Base-by-base conservation (phyloP, 108 stramenopile genomes). In the Stephanodiscus triporus region DNA sequence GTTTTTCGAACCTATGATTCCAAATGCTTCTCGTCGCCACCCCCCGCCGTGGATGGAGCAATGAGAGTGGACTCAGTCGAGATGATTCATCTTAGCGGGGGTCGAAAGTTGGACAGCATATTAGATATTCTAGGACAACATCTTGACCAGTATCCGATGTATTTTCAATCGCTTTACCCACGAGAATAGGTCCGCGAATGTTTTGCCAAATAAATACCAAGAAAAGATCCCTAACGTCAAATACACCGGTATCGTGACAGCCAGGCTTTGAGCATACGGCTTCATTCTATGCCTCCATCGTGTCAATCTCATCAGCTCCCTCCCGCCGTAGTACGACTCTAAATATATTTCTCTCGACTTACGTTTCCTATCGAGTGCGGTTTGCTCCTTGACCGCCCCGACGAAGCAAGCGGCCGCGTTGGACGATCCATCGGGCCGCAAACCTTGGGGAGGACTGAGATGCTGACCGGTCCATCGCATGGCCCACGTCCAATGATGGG, bases 401-500 rank as follows among this genome's bases (percentile, higher is more conserved):
- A 70, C 78, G 63, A 75, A 80, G 34, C 67, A 75, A 47, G 63
- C 9, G 8, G 78, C 78, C 6, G 67, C 67, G 16, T 68, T 43
- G 14, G 50, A 1, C 22, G 38, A 70, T 51, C 78, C 78, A 54
- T 80, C 78, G 14, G 61, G 60, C 27, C 69, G 53, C 14, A 62
- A 61, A 43, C 76, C 76, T 50, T 77, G 76, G 10, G 69, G 69
- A 24, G 68, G 69, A 63, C 24, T 43, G 10, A 77, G 54, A 32
- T 77, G 50, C 42, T 70, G 76, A 23, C 78, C 78, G 30, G 74
- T 59, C 78, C 78, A 80, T 38, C 78, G 45, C 22, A 80, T 30
- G 14, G 78, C 73, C 78, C 78, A 80, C 10, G 73, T 75, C 29
- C 57, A 80, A 75, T 75, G 73, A 43, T 69, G 37, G 10, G 75